Base-by-base conservation (phyloP, 441 rosid genomes). In the Iberis amara region DNA sequence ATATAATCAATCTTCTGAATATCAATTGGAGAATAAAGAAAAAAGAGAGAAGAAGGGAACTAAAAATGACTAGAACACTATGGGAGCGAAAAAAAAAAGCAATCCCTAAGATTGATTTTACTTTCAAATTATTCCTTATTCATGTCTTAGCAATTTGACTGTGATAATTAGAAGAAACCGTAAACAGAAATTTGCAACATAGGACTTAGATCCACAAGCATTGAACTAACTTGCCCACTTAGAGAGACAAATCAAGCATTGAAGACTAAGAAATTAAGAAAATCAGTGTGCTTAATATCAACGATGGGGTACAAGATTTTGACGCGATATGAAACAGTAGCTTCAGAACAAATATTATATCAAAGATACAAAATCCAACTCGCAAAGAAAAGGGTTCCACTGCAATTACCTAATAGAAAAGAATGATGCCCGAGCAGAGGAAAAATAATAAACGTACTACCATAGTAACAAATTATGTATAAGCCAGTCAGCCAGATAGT, bases 181-280 rank as follows among this genome's bases (percentile, higher is more conserved):
- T 6, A 12, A 31, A 44, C 59, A 61, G 44, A 13, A 14, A 35
- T 42, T 21, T 43, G 37, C 7, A 59, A 11, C 52, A 1, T 18
- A 18, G 21, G 21, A 18, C 21, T 18, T 18, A 18, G 21, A 18
- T 18, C 21, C 21, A 18, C 21, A 18, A 18, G 1, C 21, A 18
- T 18, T 8, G 35, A 24, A 35, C 32, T n/a, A 26, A 50, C 18
- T 23, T 59, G 21, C 21, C 3, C 21, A 59, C 10, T 21, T 32
- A 31, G 3, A 14, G 49, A 40, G 42, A 40, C 48, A 33, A 38
- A 39, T 21, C 42, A 46, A 57, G 26, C 15, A 36, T 11, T 33
- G 28, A 47, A 5, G 33, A 6, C 27, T 6, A 48, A 39, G 39
- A 21, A 39, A 47, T 39, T 8, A 11, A 39, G 5, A 28, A 32